Evolutionary conservation across 805 yeast genomes (phyloP).

Genomic region (Suhomyces vadensis): DNA sequence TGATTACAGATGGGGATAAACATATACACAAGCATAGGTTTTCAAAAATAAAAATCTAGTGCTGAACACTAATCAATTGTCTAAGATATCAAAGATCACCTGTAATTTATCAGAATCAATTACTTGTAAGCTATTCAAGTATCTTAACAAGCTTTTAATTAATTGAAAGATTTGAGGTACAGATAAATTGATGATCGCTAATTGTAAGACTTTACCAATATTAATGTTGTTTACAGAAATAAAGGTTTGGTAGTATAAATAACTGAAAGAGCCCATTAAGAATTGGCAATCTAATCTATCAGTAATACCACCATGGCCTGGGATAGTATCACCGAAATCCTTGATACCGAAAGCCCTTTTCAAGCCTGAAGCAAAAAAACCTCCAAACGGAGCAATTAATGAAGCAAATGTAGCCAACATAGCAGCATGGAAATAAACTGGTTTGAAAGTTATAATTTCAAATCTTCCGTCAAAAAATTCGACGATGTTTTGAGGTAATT

Average conservation of each 20-base stretch:
- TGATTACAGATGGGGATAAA: background rate
- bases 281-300: conserved; percentile 98
- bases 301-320: conserved; percentile 98
- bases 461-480: conserved; percentile 38
- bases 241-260: conserved; percentile 90
- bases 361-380: conserved; percentile 96
- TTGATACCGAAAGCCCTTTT: conserved; percentile 95
- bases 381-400: conserved; percentile 96
- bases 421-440: conserved; percentile 87
- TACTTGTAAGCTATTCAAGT: conserved; percentile 41
- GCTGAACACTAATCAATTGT: conserved; percentile 16
- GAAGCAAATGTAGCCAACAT: conserved; percentile 93
- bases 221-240: conserved; percentile 70
- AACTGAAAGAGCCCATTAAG: conserved; percentile 93
- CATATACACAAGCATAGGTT: background rate
- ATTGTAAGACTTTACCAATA: conserved; percentile 73
- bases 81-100: conserved; percentile 33
- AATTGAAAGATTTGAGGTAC: conserved; percentile 65
- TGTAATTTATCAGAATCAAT: conserved; percentile 30
- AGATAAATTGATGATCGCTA: conserved; percentile 68
- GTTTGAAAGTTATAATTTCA: conserved; percentile 65
- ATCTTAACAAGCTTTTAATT: conserved; percentile 57
- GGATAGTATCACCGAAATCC: conserved; percentile 97
- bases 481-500: conserved; percentile 68
- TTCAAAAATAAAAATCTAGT: background rate